Evolutionary conservation across 306 rosid genomes (phyloP).

Genomic region (Arachis hypogaea): DNA sequence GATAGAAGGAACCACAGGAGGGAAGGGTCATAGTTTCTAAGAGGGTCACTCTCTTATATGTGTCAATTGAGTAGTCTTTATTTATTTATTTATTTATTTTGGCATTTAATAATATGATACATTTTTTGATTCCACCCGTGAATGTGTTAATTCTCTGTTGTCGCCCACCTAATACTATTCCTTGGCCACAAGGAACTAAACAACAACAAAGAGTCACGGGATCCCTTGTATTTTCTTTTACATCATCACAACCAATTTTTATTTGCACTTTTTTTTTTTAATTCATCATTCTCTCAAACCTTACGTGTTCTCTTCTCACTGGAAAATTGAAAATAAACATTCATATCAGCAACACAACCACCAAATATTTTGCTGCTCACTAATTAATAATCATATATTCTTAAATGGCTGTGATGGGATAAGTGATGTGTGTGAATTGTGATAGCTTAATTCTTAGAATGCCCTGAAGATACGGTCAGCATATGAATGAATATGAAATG

Average conservation of each 20-base stretch:
- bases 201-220: constrained; percentile 82
- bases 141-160: constrained; percentile 48
- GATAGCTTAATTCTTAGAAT: neutral
- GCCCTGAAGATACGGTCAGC: constrained; percentile 20
- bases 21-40: constrained; percentile 6
- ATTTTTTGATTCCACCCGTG: constrained; percentile 57
- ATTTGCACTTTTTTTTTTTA: neutral
- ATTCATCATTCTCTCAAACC: constrained; percentile 6
- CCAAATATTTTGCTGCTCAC: neutral
- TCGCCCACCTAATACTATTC: constrained; percentile 47
- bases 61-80: neutral
- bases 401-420: constrained; percentile 4
- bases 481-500: neutral
- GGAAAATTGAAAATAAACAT: constrained; percentile 4
- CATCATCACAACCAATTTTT: constrained; percentile 44
- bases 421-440: constrained; percentile 26
- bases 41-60: constrained; percentile 26
- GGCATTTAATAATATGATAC: constrained; percentile 31
- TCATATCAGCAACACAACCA: constrained; percentile 27
- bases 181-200: constrained; percentile 58
- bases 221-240: constrained; percentile 29
- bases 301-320: constrained; percentile 25
- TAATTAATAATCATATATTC: neutral
- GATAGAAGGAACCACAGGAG: neutral
- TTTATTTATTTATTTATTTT: neutral